Percentiles rank a stretch among this genome's conserved stretches.
Conservation (phyloP, 176 grass and related monocot species). For the Pontederia crassipes region DNA sequence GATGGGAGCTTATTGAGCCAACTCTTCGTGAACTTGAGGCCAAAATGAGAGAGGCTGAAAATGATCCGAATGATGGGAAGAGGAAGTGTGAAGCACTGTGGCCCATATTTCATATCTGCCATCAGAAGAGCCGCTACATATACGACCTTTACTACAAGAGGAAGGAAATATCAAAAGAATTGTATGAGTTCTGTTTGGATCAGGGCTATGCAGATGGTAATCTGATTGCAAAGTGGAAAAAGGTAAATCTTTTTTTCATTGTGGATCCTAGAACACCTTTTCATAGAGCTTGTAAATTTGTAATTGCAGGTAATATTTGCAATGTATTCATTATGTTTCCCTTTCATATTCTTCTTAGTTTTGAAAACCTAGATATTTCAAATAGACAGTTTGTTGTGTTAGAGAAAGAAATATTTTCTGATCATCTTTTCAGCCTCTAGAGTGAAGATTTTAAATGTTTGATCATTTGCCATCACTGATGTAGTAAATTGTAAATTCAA, state of each 20-base stretch:
- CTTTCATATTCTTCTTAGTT: too few relatives aligned
- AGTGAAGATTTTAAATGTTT: too few relatives aligned
- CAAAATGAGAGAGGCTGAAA: constrained; percentile 97
- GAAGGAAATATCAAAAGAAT: constrained; percentile 84
- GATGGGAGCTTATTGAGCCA: constrained; percentile 84
- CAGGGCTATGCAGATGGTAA: constrained; percentile 76
- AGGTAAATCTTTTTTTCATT: constrained; percentile 21
- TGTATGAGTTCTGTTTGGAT: constrained; percentile 81
- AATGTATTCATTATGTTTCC: too few relatives aligned
- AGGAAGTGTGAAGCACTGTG: constrained; percentile 82
- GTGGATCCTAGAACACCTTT: too few relatives aligned
- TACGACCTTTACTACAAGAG: constrained; percentile 77
- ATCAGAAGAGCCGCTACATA: constrained; percentile 84
- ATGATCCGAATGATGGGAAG: constrained; percentile 86
- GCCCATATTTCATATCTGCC: constrained; percentile 74
- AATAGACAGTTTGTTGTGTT: too few relatives aligned
- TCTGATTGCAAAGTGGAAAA: constrained; percentile 98
- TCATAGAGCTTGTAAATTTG: too few relatives aligned
- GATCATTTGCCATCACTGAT: too few relatives aligned
- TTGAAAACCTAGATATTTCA: too few relatives aligned
- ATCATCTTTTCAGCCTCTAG: too few relatives aligned
- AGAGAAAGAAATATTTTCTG: too few relatives aligned
- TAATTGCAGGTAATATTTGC: too few relatives aligned
- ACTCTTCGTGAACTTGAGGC: constrained; percentile 75
- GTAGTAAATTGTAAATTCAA: too few relatives aligned